Evolutionary conservation across 306 rosid species (phyloP), one percentile per base, ranked within the genome.

Genomic region (Cicer pinnatifidum): DNA sequence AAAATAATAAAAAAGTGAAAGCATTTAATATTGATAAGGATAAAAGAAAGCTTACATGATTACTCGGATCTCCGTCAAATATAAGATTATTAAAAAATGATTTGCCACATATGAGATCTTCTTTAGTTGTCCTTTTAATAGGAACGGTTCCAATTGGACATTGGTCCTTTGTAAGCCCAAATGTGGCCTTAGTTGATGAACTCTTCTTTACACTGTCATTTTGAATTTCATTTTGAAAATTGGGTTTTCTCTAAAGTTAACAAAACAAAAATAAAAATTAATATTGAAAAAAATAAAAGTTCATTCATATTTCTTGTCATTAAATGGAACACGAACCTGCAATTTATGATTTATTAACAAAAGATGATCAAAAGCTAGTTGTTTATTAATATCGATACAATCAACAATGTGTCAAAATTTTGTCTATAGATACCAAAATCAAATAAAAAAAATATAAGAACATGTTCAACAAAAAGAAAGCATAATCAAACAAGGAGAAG

Each of bases 111-210:
- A 52, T 40, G 0, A 71, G 17, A 1, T 78, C 46, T 12, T 48
- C 10, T 46, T 47, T 45, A 3, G 19, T 57, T 17, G 37, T 46
- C 41, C 71, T 59, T 0, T 37, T 51, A 52, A 79, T 19, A 12
- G 75, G 64, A 65, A 72, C 46, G 0, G 48, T 45, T 46, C 64
- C 75, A 0, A 0, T 9, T 9, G 78, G 79, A 72, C 83, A 79
- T 0, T 1, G 1, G 0, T 3, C 33, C 1, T 70, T 54, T 35
- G 33, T 13, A 33, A 78, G 48, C 1, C 68, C 44, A 62, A 28
- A 11, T 8, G 6, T 39, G 0, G 28, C 0, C 6, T 7, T 51
- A 60, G 1, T 4, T 2, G 6, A 9, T 16, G 74, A 64, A n/a
- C 1, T 38, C 8, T 19, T 45, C 8, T n/a, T 45, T 12, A 44